These are phyloP conservation scores for Xerocomellus chrysenteron DNA, from an alignment of 768 basidiomycete species.

Conservation along the genomic window DNA sequence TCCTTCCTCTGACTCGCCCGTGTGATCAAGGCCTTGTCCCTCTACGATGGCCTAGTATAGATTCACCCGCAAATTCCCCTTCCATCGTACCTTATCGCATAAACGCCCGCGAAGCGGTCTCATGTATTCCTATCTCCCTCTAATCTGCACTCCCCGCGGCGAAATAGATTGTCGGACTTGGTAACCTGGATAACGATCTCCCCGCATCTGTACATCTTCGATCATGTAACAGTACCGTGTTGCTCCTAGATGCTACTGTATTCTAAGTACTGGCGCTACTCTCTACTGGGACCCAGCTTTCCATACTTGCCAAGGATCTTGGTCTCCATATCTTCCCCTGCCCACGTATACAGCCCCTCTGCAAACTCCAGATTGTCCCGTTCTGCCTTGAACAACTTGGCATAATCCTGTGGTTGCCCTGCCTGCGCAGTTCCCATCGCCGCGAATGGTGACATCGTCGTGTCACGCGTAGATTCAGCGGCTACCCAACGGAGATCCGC, in stretches of 20 bases:
- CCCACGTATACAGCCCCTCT: conserved; percentile 83
- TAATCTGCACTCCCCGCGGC: conserved; percentile 22
- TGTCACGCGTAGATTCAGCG: conserved; percentile 76
- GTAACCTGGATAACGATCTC: conserved; percentile 12
- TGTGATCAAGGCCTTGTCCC: conserved; percentile 73
- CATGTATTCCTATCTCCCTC: conserved; percentile 25
- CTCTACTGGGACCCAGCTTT: conserved; percentile 42
- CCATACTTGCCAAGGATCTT: conserved; percentile 78
- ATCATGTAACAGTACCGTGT: conserved; percentile 26
- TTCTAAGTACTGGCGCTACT: conserved; percentile 19
- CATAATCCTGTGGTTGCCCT: conserved; percentile 75
- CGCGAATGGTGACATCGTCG: conserved; percentile 69
- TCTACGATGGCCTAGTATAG: conserved; percentile 94
- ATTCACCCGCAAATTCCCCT: conserved; percentile 5
- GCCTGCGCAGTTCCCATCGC: conserved; percentile 45
- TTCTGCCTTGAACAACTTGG: conserved; percentile 89
- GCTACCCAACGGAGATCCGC: conserved; percentile 42
- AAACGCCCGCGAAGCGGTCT: conserved; percentile 19
- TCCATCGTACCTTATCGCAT: conserved; percentile 23
- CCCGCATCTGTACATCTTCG: conserved; percentile 25
- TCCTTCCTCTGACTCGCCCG: conserved; percentile 8
- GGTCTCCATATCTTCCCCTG: conserved; percentile 75
- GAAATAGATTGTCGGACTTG: conserved; percentile 17
- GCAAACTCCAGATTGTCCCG: conserved; percentile 91
- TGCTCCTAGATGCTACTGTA: conserved; percentile 19